These are phyloP conservation scores for Pleurotus tuoliensis DNA, from an alignment of 768 basidiomycete genomes.

Conservation along the genomic window DNA sequence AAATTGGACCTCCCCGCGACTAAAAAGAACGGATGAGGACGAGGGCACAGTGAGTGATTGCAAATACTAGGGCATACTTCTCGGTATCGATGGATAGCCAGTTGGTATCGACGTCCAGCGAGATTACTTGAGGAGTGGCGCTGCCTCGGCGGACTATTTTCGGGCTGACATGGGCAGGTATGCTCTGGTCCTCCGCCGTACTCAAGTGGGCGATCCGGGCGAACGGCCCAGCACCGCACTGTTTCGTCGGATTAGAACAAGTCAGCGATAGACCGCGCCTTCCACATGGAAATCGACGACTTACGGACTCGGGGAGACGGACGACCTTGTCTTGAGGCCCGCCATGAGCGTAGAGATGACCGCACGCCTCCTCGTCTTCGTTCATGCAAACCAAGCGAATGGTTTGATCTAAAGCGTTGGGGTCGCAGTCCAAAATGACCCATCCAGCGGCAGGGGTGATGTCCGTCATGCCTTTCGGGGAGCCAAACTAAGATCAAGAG, in stretches of 20 bases:
- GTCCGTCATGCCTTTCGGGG: not conserved
- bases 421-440: conserved; percentile 3
- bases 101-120: not conserved
- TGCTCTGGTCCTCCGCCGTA: not conserved
- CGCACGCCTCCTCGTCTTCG: not conserved
- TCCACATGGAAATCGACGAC: not conserved
- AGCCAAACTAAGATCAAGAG: not conserved
- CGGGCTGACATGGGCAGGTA: not conserved
- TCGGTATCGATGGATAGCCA: not conserved
- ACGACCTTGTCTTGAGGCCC: not conserved
- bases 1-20: not conserved
- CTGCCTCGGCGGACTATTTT: not conserved
- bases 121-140: not conserved
- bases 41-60: not conserved
- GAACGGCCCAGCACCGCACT: not conserved
- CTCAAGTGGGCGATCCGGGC: not conserved
- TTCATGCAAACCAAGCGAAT: not conserved
- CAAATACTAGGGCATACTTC: not conserved
- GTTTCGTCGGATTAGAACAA: not conserved
- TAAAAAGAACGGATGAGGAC: not conserved
- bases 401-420: not conserved
- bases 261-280: not conserved
- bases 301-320: not conserved
- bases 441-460: conserved; percentile 1
- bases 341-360: not conserved